Conservation (phyloP, 1,139 yeast genomes). For the Saccharomyces hybrid region DNA sequence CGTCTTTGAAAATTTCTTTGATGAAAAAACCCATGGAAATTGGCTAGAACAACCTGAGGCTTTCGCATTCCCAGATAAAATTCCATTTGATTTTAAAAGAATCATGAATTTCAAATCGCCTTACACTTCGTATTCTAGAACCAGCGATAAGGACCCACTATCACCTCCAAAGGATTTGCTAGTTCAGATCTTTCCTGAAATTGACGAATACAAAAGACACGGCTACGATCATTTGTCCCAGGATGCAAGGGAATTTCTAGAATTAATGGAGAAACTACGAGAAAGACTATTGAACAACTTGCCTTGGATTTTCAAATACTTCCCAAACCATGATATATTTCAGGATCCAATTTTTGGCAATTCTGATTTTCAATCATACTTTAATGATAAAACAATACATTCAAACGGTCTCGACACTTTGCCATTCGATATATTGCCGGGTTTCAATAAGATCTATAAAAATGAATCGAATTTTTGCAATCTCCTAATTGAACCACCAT, state of each 20-base stretch:
- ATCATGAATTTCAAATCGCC: constrained; percentile 20
- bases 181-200: constrained; percentile 27
- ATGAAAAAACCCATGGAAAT: neutral
- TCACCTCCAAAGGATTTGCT: constrained; percentile 14
- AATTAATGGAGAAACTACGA: constrained; percentile 21
- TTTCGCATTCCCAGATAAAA: constrained; percentile 14
- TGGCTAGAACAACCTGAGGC: constrained; percentile 3
- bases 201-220: constrained; percentile 20
- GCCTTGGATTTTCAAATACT: constrained; percentile 24
- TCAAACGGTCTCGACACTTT: neutral
- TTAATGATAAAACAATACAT: constrained; percentile 10
- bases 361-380: constrained; percentile 20
- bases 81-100: constrained; percentile 20
- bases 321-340: constrained; percentile 29
- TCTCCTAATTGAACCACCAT: constrained; percentile 3
- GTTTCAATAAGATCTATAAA: constrained; percentile 5
- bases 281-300: constrained; percentile 20
- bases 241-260: constrained; percentile 17
- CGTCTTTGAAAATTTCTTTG: constrained; percentile 8
- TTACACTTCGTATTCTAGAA: constrained; percentile 7
- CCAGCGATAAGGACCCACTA: constrained; percentile 1
- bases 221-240: constrained; percentile 9
- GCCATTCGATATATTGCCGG: constrained; percentile 12
- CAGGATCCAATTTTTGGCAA: constrained; percentile 18
- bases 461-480: neutral